Evolutionary conservation across 2,329 filamentous ascomycete species (phyloP), one percentile per base, ranked within the genome.

Genomic region (Xylaria arbuscula): DNA sequence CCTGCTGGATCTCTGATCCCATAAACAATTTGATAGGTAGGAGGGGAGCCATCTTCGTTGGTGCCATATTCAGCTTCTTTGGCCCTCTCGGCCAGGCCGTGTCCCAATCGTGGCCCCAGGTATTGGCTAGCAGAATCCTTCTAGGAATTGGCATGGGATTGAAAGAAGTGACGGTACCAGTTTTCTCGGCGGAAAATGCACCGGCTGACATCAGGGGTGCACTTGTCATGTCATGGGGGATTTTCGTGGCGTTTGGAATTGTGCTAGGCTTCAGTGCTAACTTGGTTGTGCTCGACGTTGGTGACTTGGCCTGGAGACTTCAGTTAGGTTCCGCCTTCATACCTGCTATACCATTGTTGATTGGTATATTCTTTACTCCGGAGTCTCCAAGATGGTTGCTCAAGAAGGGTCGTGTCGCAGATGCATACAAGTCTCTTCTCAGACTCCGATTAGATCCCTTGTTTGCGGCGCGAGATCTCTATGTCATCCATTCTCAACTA

Each of bases 311-410:
- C 2, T 45, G 42, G 42, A 45, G 42, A 45, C 42, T 45, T 45
- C 42, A 45, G 42, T n/a, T 45, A 45, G 42, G 42, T n/a, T 45
- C 42, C 15, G 42, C 42, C 42, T 17, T 45, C 15, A 45, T 45
- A 45, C 42, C 42, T n/a, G 42, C 42, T 45, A 45, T 45, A 45
- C 42, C 42, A n/a, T 45, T 45, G 42, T 45, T 45, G 42, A n/a
- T 45, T n/a, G 42, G 42, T n/a, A n/a, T 45, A 45, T 15, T n/a
- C 2, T 45, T 45, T 45, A 45, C 42, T 45, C 42, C 42, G 17
- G 42, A 45, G 15, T 45, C 42, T 45, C 42, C 17, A 45, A 15
- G 42, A 45, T 45, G 42, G 42, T 17, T 45, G 15, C 17, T 45
- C 3, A 45, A 45, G 19, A 45, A 45, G 42, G 42, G 42, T 8